Conservation (phyloP, 768 basidiomycete genomes). For the Lentinus brumalis region DNA sequence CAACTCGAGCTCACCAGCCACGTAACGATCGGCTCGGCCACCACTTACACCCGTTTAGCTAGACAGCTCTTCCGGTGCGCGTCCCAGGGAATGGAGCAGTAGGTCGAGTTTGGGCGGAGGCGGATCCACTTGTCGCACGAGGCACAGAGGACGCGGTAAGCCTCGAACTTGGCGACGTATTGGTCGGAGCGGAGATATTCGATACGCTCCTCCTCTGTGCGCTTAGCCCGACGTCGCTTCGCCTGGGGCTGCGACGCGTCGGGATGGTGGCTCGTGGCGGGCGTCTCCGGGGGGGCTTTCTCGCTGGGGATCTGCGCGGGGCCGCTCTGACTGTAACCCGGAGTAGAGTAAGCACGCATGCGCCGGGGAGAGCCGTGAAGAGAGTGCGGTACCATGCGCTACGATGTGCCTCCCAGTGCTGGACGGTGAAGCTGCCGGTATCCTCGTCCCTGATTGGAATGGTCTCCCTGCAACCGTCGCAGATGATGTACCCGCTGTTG, state of each 20-base stretch:
- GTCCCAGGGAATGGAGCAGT: constrained; percentile 88
- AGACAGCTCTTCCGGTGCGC: constrained; percentile 83
- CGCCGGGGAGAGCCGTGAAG: neutral
- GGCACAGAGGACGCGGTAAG: constrained; percentile 77
- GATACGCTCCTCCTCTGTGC: constrained; percentile 77
- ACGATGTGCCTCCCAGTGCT: constrained; percentile 70
- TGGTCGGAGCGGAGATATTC: constrained; percentile 68
- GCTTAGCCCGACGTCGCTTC: constrained; percentile 73
- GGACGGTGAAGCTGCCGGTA: constrained; percentile 63
- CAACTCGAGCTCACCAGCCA: too few species aligned
- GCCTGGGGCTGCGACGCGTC: constrained; percentile 26
- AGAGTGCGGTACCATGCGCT: constrained; percentile 50
- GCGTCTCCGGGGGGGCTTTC: constrained; percentile 5
- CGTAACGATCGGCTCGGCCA: neutral
- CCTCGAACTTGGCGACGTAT: constrained; percentile 79
- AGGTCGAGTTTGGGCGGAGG: constrained; percentile 82
- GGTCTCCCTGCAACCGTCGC: constrained; percentile 60
- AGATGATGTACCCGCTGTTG: constrained; percentile 64
- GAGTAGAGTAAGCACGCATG: neutral
- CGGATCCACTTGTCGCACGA: constrained; percentile 87
- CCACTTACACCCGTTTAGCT: constrained; percentile 70
- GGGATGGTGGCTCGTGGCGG: constrained; percentile 1
- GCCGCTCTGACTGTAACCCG: constrained; percentile 22
- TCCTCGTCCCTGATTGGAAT: constrained; percentile 70
- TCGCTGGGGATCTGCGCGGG: constrained; percentile 14